A percentile compares a stretch with the other conserved stretches of the same genome.
Conservation (phyloP, 2,329 filamentous ascomycete genomes). For the Xylaria arbuscula region DNA sequence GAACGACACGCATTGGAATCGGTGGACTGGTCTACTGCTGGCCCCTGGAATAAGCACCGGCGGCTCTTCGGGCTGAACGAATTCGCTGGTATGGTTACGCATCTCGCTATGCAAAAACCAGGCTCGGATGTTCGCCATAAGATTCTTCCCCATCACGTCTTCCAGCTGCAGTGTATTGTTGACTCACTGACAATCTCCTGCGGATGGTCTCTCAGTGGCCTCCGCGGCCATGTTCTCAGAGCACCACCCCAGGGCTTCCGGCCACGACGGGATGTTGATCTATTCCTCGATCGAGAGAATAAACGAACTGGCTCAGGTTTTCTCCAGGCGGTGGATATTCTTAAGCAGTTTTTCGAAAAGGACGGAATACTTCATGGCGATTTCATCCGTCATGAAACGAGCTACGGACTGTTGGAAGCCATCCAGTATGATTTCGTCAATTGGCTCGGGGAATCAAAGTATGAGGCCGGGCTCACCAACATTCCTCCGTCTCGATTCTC, state of each 20-base stretch:
- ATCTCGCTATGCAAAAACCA: constrained; percentile 59
- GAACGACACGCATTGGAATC: constrained; percentile 50
- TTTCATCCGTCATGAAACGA: constrained; percentile 24
- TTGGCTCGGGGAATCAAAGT: constrained; percentile 54
- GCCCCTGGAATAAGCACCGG: constrained; percentile 53
- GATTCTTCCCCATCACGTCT: constrained; percentile 61
- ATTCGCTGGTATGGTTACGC: constrained; percentile 58
- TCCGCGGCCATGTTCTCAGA: constrained; percentile 52
- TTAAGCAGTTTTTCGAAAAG: constrained; percentile 49
- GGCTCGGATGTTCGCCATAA: constrained; percentile 52
- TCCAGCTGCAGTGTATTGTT: constrained; percentile 62
- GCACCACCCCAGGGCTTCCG: constrained; percentile 52
- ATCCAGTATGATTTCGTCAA: constrained; percentile 50
- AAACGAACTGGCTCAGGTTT: constrained; percentile 49
- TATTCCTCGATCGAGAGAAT: constrained; percentile 55
- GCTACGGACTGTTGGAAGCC: constrained; percentile 44
- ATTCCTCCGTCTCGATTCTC: constrained; percentile 58
- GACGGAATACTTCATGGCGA: constrained; percentile 39
- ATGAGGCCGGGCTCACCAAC: constrained; percentile 48
- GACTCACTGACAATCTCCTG: constrained; percentile 59
- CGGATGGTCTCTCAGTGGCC: constrained; percentile 54
- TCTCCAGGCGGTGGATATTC: constrained; percentile 46
- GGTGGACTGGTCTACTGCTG: constrained; percentile 56
- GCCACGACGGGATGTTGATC: constrained; percentile 55
- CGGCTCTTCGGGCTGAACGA: constrained; percentile 58